Evolutionary conservation across 306 rosid genomes (phyloP), one percentile per base, ranked within the genome.

Genomic region (Notholithocarpus densiflorus): DNA sequence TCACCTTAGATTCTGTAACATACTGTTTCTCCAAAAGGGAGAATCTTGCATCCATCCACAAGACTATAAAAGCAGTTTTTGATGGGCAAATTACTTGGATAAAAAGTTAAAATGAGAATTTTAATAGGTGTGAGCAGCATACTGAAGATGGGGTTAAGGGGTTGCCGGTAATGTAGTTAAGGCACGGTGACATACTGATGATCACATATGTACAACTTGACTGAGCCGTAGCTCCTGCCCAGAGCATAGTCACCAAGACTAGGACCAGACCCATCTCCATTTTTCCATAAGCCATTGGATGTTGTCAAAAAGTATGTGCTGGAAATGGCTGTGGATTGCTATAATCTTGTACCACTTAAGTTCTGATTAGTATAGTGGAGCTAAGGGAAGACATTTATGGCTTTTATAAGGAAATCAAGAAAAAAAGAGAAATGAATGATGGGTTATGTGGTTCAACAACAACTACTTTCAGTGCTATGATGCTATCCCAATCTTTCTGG

Each of bases 131-230:
- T 15, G 93, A 40, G 87, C 98, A 95, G 83, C 98, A 95, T 15
- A 74, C 76, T 5, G 96, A 84, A 56, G 94, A 80, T 10, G 98
- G 98, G 19, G 80, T 87, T 4, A 96, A 89, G 26, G 98, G 77
- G 66, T 91, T 89, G 11, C 98, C 98, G 0, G 84, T 76, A 3
- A 91, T 88, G 79, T 89, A 93, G 74, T 82, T 81, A 0, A 95
- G 90, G 87, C 98, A 95, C 0, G 99, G 94, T 4, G 43, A 37
- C 43, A 37, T 37, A 37, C 43, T 6, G 43, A 37, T 37, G 43
- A 37, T 37, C 43, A 6, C 43, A 37, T 34, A 6, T 1, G 9
- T 34, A 34, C 43, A 34, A 6, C 43, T 34, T 34, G 40, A 6
- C 43, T 34, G 43, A 34, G 43, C 43, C 43, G 1, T 34, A 34